Percentiles rank a stretch among this genome's conserved stretches.
phyloP scores from a whole-genome alignment of 2,329 filamentous ascomycete genomes.

The Escovopsis sp. region DNA sequence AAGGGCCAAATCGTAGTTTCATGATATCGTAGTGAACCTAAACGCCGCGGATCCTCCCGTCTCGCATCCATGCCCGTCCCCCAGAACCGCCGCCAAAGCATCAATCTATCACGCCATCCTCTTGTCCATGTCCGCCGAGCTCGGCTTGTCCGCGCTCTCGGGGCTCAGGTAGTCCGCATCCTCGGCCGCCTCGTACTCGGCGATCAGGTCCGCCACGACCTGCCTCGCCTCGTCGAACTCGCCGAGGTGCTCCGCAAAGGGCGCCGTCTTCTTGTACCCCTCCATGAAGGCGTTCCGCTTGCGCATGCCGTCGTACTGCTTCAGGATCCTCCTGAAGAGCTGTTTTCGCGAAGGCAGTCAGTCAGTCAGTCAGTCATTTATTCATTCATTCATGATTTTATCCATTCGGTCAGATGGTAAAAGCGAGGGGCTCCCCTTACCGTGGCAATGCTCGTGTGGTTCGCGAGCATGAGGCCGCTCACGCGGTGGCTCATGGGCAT shows the following conservation, averaged over 20 bases:
- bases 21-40: background rate
- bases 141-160: constrained; percentile 39
- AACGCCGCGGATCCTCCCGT: background rate
- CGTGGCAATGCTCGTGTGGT: constrained; percentile 93
- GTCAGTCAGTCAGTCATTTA: background rate
- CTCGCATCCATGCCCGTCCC: background rate
- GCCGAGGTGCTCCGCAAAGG: constrained; percentile 78
- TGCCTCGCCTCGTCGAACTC: constrained; percentile 93
- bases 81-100: background rate
- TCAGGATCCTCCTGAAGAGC: constrained; percentile 86
- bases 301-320: constrained; percentile 83
- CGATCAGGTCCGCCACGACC: constrained; percentile 80
- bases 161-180: constrained; percentile 78
- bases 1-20: background rate
- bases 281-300: constrained; percentile 97
- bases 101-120: constrained; percentile 27
- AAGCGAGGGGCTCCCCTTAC: constrained; percentile 25
- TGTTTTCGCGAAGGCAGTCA: constrained; percentile 15
- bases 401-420: no score
- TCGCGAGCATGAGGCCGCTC: constrained; percentile 92
- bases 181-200: constrained; percentile 93
- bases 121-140: constrained; percentile 39
- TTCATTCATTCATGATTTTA: background rate
- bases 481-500: constrained; percentile 88
- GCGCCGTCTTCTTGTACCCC: constrained; percentile 86